Conservation (phyloP, 345 rosid genomes). For the Crucihimalaya himalaica region DNA sequence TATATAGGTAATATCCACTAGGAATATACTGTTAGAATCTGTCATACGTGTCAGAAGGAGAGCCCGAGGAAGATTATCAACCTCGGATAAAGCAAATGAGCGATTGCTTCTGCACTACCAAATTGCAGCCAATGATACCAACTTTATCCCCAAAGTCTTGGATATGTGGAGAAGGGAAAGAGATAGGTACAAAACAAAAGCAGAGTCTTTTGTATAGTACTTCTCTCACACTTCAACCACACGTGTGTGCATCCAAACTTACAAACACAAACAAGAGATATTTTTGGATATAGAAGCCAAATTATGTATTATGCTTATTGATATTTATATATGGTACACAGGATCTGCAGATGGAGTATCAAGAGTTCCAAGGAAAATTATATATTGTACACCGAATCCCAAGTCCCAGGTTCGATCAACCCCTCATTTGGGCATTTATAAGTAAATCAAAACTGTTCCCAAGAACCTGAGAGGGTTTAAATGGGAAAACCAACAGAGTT, state of each 20-base stretch:
- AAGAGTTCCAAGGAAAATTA: constrained; percentile 12
- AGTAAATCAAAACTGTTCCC: constrained; percentile 43
- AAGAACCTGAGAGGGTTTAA: constrained; percentile 19
- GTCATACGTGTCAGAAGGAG: constrained; percentile 51
- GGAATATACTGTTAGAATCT: constrained; percentile 56
- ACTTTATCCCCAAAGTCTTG: constrained; percentile 40
- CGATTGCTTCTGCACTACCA: constrained; percentile 51
- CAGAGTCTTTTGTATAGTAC: constrained; percentile 25
- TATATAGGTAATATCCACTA: constrained; percentile 43
- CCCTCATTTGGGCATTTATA: constrained; percentile 8
- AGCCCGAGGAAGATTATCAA: constrained; percentile 62
- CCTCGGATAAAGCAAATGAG: constrained; percentile 66
- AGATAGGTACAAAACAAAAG: constrained; percentile 39
- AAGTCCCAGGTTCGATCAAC: not conserved
- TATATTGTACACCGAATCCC: constrained; percentile 28
- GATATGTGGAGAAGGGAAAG: constrained; percentile 44
- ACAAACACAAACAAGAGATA: constrained; percentile 22
- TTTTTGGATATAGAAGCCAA: constrained; percentile 19
- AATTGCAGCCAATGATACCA: constrained; percentile 42
- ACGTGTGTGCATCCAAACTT: constrained; percentile 31
- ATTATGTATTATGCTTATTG: constrained; percentile 6
- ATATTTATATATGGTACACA: constrained; percentile 35
- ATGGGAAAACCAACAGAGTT: constrained; percentile 25
- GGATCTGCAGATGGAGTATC: not conserved
- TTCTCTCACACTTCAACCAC: constrained; percentile 31